Evolutionary conservation across 2,329 filamentous ascomycete genomes (phyloP).

Genomic region (Biscogniauxia sp.): DNA sequence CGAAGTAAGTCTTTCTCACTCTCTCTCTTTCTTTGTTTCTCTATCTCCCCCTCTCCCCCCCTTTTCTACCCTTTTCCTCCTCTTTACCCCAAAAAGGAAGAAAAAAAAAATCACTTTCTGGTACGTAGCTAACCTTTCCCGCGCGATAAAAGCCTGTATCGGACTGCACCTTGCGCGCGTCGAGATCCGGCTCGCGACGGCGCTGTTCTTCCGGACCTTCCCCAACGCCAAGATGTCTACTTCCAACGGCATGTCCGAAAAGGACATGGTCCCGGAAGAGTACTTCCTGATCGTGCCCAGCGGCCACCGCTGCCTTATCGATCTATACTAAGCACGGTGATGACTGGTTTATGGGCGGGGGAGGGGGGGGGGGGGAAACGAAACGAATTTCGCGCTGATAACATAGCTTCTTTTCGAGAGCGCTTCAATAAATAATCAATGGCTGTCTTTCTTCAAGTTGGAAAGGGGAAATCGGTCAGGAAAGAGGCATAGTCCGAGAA

Average conservation of each 20-base stretch:
- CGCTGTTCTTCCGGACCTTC: constrained; percentile 45
- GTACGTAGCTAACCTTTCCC: not conserved
- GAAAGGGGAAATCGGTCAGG: too few species aligned
- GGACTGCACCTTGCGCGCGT: constrained; percentile 54
- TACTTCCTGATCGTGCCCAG: constrained; percentile 30
- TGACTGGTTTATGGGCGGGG: too few species aligned
- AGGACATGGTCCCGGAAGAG: constrained; percentile 29
- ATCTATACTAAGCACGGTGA: constrained; percentile 7
- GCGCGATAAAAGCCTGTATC: constrained; percentile 41
- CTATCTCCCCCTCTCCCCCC: constrained; percentile 24
- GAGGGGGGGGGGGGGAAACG: too few species aligned
- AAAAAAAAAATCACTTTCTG: too few species aligned
- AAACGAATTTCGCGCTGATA: too few species aligned
- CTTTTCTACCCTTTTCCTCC: not conserved
- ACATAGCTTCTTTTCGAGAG: too few species aligned
- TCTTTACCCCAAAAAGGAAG: too few species aligned
- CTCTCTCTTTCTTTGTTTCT: not conserved
- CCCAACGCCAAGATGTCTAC: constrained; percentile 28
- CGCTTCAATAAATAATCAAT: too few species aligned
- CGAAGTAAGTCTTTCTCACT: constrained; percentile 24
- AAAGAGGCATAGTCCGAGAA: too few species aligned
- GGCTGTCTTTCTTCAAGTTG: too few species aligned
- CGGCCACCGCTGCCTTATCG: constrained; percentile 29
- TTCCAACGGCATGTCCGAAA: constrained; percentile 29
- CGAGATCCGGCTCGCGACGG: constrained; percentile 48